These are phyloP conservation scores for Ustilago bromivora DNA, from an alignment of 1,284 basidiomycete species.

Conservation along the genomic window DNA sequence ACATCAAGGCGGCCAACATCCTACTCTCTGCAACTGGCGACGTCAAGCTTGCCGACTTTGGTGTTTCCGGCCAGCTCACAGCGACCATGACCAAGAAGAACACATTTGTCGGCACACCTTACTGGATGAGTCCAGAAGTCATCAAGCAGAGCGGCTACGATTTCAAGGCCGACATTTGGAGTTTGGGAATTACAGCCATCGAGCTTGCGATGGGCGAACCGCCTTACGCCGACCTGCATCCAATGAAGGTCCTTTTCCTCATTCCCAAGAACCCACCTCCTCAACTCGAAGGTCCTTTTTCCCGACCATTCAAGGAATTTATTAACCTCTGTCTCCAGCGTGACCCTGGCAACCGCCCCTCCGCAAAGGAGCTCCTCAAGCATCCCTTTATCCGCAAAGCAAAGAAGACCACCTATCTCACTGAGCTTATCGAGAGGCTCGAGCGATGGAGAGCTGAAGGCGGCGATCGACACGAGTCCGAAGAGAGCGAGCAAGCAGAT, in stretches of 20 bases:
- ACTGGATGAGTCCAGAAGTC: conserved; percentile 93
- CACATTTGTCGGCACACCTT: conserved; percentile 83
- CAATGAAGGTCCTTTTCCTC: conserved; percentile 98
- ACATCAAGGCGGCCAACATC: conserved; percentile 98
- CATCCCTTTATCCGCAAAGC: conserved; percentile 96
- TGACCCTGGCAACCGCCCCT: conserved; percentile 92
- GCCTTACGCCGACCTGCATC: conserved; percentile 96
- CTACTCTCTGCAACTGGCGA: conserved; percentile 93
- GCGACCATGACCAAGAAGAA: conserved; percentile 96
- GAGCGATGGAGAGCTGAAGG: conserved; percentile 89
- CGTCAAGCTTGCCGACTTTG: conserved; percentile 98
- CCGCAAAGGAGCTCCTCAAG: conserved; percentile 92
- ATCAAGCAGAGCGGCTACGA: conserved; percentile 99
- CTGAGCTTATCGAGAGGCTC: conserved; percentile 92
- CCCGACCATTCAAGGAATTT: conserved; percentile 92
- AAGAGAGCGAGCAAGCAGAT: conserved; percentile 55
- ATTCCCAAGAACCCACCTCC: conserved; percentile 98
- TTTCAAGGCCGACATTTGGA: conserved; percentile 91
- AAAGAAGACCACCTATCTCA: conserved; percentile 91
- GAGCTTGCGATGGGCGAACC: conserved; percentile 97
- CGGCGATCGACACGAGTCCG: conserved; percentile 59
- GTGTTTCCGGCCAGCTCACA: conserved; percentile 97
- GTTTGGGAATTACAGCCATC: conserved; percentile 85
- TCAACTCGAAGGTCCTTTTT: conserved; percentile 85
- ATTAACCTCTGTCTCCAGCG: conserved; percentile 91